Evolutionary conservation across 805 yeast species (phyloP), one percentile per base, ranked within the genome.

Genomic region (Suhomyces faveliae): DNA sequence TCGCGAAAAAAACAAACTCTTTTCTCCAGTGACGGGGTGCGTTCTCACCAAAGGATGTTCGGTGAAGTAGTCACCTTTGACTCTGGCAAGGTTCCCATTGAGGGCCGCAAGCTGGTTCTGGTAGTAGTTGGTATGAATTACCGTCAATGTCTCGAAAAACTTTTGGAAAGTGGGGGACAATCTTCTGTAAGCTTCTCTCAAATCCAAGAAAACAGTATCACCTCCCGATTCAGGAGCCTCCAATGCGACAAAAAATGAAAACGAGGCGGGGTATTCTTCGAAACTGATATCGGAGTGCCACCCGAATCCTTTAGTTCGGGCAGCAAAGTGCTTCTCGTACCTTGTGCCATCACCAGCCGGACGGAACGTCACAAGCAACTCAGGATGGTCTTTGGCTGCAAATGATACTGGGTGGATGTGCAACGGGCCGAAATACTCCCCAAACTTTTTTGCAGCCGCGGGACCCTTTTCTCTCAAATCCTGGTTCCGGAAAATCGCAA

Each of bases 21-120:
- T 62, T 35, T 57, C 62, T 3, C 64, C 64, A 6, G 66, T 60
- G 10, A 60, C 66, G 3, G 66, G 66, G 42, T 62, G 64, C 8
- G 63, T 60, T 49, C 66, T 53, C n/a, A 62, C 59, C 42, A 62
- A 54, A 5, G 66, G 64, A 47, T 62, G 66, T 45, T 62, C 66
- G 9, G 62, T 52, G 40, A 53, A 55, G 41, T 55, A 50, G 24
- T 53, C 60, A 9, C 49, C 57, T 46, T 59, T 57, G 17, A 56
- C 57, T 43, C 56, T 55, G 21, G 59, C 49, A 5, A 44, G 47
- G 29, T 48, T 45, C 9, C 55, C 54, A 15, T 48, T 45, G 35
- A 57, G 30, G 27, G 47, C 42, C 11, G 60, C 56, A 11, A 45
- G 30, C 37, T 46, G 38, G 46, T 59, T 55, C 44, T 60, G 64